Evolutionary conservation across 2,329 filamentous ascomycete species (phyloP).

Genomic region (Penicillium oxalicum): DNA sequence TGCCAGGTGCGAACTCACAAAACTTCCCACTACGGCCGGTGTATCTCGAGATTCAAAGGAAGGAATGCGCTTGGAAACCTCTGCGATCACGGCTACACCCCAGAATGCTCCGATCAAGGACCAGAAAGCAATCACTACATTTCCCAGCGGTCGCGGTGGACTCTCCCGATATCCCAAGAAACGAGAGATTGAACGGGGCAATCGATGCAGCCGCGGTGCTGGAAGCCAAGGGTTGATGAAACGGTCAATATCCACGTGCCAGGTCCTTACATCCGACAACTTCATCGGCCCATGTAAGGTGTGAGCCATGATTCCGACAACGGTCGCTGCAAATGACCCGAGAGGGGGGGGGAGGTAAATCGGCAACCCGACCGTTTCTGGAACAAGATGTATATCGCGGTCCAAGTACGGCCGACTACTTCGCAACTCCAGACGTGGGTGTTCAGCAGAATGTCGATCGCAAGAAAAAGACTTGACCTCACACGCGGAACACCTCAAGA

Average conservation of each 20-base stretch:
- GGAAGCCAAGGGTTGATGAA: slow-evolving; percentile 67
- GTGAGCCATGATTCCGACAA: slow-evolving; percentile 5
- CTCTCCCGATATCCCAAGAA: slow-evolving; percentile 59
- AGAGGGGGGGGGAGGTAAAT: neutral
- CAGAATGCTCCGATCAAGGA: slow-evolving; percentile 60
- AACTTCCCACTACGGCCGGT: slow-evolving; percentile 62
- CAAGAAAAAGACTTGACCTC: too few species aligned
- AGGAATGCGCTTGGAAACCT: slow-evolving; percentile 51
- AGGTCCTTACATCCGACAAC: slow-evolving; percentile 22
- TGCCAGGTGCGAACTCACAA: slow-evolving; percentile 47
- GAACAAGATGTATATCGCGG: too few species aligned
- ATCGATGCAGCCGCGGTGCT: slow-evolving; percentile 54
- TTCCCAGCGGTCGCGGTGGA: slow-evolving; percentile 45
- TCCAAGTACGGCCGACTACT: too few species aligned
- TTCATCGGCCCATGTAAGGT: slow-evolving; percentile 4
- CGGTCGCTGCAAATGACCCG: neutral
- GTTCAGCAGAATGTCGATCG: too few species aligned
- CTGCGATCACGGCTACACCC: slow-evolving; percentile 55
- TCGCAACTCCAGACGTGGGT: too few species aligned
- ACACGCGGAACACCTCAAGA: too few species aligned
- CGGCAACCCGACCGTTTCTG: too few species aligned
- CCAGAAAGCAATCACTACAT: slow-evolving; percentile 56
- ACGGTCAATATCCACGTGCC: slow-evolving; percentile 69
- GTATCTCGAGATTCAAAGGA: slow-evolving; percentile 49
- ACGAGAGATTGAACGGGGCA: slow-evolving; percentile 62